Evolutionary conservation across 1,139 yeast species (phyloP).

Genomic region (Candida tropicalis): DNA sequence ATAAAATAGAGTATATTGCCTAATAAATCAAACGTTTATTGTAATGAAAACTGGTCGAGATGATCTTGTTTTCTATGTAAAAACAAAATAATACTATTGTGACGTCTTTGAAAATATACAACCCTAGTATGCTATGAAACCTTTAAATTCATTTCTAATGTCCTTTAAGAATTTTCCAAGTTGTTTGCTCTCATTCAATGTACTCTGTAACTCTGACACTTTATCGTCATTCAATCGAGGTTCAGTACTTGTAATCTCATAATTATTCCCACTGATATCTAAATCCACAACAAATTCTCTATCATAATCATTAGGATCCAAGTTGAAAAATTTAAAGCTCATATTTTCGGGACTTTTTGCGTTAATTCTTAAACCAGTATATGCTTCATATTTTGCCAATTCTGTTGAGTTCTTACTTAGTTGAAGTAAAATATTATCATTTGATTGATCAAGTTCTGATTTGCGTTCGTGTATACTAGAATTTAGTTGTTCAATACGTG

Average conservation of each 20-base stretch:
- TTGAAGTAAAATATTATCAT: slow-evolving; percentile 8
- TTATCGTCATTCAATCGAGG: slow-evolving; percentile 35
- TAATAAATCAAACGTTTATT: too few species aligned
- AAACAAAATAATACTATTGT: too few species aligned
- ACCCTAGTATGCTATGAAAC: slow-evolving; percentile 2
- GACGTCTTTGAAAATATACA: too few species aligned
- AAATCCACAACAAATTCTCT: slow-evolving; percentile 41
- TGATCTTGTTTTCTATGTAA: too few species aligned
- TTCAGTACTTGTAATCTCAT: slow-evolving; percentile 29
- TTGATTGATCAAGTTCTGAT: slow-evolving; percentile 7
- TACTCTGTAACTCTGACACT: slow-evolving; percentile 23
- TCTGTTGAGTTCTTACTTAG: slow-evolving; percentile 35
- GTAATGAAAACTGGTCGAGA: too few species aligned
- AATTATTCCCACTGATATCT: slow-evolving; percentile 37
- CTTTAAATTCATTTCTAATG: slow-evolving; percentile 26
- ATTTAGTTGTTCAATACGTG: slow-evolving; percentile 30
- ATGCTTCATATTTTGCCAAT: slow-evolving; percentile 44
- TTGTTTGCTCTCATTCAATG: slow-evolving; percentile 39
- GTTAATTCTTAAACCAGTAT: slow-evolving; percentile 48
- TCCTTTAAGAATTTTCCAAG: slow-evolving; percentile 42
- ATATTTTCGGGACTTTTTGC: slow-evolving; percentile 40
- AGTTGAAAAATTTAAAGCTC: slow-evolving; percentile 42
- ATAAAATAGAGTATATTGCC: too few species aligned
- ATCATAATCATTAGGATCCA: slow-evolving; percentile 42
- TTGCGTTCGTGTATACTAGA: slow-evolving; percentile 18